These are phyloP conservation scores for Aspergillus caelatus DNA, from an alignment of 2,329 filamentous ascomycete genomes.

Conservation along the genomic window DNA sequence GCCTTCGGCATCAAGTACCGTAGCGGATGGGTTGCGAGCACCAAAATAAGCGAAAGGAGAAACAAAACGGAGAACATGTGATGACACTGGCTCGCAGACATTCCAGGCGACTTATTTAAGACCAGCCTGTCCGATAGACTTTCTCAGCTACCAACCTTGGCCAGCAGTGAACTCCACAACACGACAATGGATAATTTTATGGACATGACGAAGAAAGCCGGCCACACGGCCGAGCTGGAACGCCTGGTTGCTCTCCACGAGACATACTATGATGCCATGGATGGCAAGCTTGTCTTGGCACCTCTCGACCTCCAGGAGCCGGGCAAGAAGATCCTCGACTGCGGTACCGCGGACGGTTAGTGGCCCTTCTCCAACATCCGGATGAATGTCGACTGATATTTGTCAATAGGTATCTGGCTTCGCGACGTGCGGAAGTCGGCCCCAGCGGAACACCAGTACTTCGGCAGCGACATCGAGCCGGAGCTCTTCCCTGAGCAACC, in stretches of 20 bases:
- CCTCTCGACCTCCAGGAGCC: conserved; percentile 8
- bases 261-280: conserved; percentile 9
- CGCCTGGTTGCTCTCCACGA: conserved; percentile 7
- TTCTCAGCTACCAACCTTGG: not conserved
- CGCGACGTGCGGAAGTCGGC: conserved; percentile 4
- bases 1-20: conserved; percentile 4
- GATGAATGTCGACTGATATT: not conserved
- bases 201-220: conserved; percentile 10
- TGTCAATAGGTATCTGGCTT: conserved; percentile 11
- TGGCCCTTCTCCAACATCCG: not conserved
- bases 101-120: not conserved
- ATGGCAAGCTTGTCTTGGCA: conserved; percentile 8
- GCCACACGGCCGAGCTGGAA: conserved; percentile 10
- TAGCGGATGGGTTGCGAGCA: conserved; percentile 1
- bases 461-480: conserved; percentile 6
- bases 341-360: conserved; percentile 9
- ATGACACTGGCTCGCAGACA: not conserved
- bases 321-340: conserved; percentile 12
- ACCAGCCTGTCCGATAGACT: not conserved
- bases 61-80: not conserved
- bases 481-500: conserved; percentile 8
- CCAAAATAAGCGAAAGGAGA: not conserved
- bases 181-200: conserved; percentile 11
- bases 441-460: conserved; percentile 4
- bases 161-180: conserved; percentile 1